Conservation (phyloP, 805 yeast species). For the Metschnikowia noctiluminum region DNA sequence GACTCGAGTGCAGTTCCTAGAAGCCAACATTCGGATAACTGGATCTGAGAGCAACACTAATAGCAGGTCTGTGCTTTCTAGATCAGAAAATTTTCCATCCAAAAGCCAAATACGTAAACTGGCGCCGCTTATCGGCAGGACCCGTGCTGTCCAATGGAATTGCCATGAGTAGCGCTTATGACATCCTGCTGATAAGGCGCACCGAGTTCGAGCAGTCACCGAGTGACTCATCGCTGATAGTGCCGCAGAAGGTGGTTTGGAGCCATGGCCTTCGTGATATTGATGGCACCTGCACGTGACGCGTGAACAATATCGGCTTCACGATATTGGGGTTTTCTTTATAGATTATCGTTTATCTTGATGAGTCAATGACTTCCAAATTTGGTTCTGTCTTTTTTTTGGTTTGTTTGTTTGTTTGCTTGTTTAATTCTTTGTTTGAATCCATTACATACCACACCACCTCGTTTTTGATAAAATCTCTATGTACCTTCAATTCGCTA, state of each 20-base stretch:
- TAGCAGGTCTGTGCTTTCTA: not conserved
- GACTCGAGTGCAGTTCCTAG: slow-evolving; percentile 10
- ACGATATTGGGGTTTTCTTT: too few relatives aligned
- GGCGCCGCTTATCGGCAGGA: slow-evolving; percentile 4
- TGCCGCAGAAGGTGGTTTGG: slow-evolving; percentile 2
- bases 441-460: too few relatives aligned
- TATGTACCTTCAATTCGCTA: too few relatives aligned
- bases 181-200: slow-evolving; percentile 15
- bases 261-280: too few relatives aligned
- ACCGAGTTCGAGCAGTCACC: slow-evolving; percentile 3
- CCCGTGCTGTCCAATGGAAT: slow-evolving; percentile 10
- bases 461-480: too few relatives aligned
- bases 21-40: slow-evolving; percentile 14
- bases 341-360: too few relatives aligned
- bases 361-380: too few relatives aligned
- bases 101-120: not conserved
- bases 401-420: too few relatives aligned
- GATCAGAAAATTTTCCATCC: not conserved
- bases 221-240: slow-evolving; percentile 5
- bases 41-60: not conserved
- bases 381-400: too few relatives aligned
- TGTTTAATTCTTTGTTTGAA: too few relatives aligned
- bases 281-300: too few relatives aligned
- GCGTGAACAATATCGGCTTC: too few relatives aligned
- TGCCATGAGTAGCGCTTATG: slow-evolving; percentile 12